Percentiles rank a stretch among this genome's conserved stretches.
phyloP scores from a whole-genome alignment of 2,329 filamentous ascomycete species.

The Arthroderma sp. region DNA sequence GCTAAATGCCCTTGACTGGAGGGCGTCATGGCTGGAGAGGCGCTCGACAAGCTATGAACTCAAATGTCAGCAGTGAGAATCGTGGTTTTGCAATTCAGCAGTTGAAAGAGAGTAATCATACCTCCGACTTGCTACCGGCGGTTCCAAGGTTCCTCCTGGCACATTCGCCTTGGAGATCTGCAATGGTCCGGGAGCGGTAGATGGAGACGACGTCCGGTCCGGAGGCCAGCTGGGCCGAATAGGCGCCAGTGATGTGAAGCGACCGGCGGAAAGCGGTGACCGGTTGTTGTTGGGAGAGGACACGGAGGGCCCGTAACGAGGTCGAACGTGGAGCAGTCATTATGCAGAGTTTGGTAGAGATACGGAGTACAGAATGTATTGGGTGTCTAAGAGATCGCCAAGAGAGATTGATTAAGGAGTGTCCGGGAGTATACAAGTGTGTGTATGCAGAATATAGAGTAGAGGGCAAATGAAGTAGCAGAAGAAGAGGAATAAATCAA shows the following conservation, averaged over 20 bases:
- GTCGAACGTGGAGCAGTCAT: conserved; percentile 35
- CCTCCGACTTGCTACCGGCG: conserved; percentile 38
- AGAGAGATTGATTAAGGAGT: too few relatives aligned
- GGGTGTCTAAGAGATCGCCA: too few relatives aligned
- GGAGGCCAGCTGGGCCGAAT: conserved; percentile 40
- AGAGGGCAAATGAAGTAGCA: too few relatives aligned
- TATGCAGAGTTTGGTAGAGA: conserved; percentile 1
- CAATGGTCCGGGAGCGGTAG: conserved; percentile 38
- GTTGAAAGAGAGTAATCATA: conserved; percentile 17
- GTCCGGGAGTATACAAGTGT: too few relatives aligned
- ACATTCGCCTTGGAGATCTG: conserved; percentile 40
- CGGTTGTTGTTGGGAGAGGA: conserved; percentile 27
- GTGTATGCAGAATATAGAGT: too few relatives aligned
- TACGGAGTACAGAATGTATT: not conserved
- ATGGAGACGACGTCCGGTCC: conserved; percentile 38
- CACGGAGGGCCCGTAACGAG: conserved; percentile 33
- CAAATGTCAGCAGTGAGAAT: not conserved
- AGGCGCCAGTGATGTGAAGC: conserved; percentile 48
- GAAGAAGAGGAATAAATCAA: too few relatives aligned
- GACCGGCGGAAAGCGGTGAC: conserved; percentile 27
- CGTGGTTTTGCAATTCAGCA: not conserved
- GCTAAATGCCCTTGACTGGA: conserved; percentile 41
- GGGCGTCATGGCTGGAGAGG: conserved; percentile 40
- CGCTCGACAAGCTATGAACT: conserved; percentile 35
- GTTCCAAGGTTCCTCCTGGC: conserved; percentile 35